Conservation (phyloP, 2,329 filamentous ascomycete genomes). For the Dactylellina cionopaga region DNA sequence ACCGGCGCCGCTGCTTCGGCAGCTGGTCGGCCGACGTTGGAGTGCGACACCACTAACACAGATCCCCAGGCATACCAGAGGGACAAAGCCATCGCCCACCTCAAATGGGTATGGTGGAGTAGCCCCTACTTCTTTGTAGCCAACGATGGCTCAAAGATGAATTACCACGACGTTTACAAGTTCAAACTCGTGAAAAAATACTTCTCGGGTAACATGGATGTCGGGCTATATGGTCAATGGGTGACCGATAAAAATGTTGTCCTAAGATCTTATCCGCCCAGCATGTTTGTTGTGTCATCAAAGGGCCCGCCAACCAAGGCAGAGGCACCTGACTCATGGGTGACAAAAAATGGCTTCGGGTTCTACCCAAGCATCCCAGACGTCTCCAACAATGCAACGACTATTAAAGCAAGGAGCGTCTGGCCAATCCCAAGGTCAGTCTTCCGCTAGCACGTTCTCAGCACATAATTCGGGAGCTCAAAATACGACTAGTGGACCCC, state of each 20-base stretch:
- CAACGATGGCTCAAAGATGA: conserved; percentile 14
- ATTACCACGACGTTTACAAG: conserved; percentile 37
- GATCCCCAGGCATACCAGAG: conserved; percentile 7
- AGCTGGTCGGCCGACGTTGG: conserved; percentile 25
- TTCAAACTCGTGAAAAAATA: background rate
- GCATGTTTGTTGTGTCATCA: background rate
- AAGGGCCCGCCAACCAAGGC: conserved; percentile 11
- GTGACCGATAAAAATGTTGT: conserved; percentile 7
- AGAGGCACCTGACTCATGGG: conserved; percentile 13
- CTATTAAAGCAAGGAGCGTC: background rate
- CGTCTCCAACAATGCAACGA: background rate
- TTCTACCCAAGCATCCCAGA: background rate
- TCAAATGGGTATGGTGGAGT: conserved; percentile 44
- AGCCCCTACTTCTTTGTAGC: conserved; percentile 24
- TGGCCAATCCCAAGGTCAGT: background rate
- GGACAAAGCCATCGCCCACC: conserved; percentile 3
- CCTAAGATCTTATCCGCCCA: background rate
- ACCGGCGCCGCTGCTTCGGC: background rate
- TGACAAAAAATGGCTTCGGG: background rate
- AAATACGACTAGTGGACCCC: conserved; percentile 8
- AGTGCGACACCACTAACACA: conserved; percentile 35
- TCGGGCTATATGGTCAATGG: conserved; percentile 19
- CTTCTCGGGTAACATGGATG: conserved; percentile 1
- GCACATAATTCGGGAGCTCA: conserved; percentile 17
- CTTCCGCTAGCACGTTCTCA: conserved; percentile 25